Base-by-base conservation (phyloP, 805 yeast species). In the Saccharomycopsis sp. region DNA sequence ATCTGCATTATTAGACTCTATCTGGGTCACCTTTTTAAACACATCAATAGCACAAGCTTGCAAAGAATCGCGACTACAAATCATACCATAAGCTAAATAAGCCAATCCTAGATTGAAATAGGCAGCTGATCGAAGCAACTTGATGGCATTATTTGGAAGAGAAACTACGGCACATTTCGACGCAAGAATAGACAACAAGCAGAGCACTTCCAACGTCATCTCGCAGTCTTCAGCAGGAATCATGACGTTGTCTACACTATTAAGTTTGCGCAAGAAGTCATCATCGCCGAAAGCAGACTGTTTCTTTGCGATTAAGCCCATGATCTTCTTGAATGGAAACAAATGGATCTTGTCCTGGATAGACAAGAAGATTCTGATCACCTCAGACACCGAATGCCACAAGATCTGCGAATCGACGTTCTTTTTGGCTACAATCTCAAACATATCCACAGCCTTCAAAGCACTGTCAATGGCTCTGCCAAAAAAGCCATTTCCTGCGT, bases 91-190 rank as follows among this genome's bases (percentile, higher is more conserved):
- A 44, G 79, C 77, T 15, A 84, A 67, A 61, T 83, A 82, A 0
- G 88, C 75, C 14, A 86, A 70, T 1, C 96, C 97, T 38, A 90
- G 71, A 66, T 94, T 92, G 70, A 80, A 88, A 70, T 80, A 73
- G 0, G 77, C 70, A 8, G 84, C 75, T 0, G 94, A 78, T 51
- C 82, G 73, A 20, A 86, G 68, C 12, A 80, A 72, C 65, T 82
- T 79, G 23, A 83, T 68, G 0, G 72, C 62, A 35, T 75, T 66
- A 15, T 61, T 72, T 1, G 66, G 62, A 0, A 65, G 59, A 3
- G 61, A 52, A 17, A 63, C 57, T 1, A 78, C 61, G 1, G 84
- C 82, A 8, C 76, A 77, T 58, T 78, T 75, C 2, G 81, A 74
- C 0, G 83, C 67, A 25, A 81, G 66, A 2, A 85, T 73, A 54